Conservation (phyloP, 306 rosid species). For the Phaseolus lunatus region DNA sequence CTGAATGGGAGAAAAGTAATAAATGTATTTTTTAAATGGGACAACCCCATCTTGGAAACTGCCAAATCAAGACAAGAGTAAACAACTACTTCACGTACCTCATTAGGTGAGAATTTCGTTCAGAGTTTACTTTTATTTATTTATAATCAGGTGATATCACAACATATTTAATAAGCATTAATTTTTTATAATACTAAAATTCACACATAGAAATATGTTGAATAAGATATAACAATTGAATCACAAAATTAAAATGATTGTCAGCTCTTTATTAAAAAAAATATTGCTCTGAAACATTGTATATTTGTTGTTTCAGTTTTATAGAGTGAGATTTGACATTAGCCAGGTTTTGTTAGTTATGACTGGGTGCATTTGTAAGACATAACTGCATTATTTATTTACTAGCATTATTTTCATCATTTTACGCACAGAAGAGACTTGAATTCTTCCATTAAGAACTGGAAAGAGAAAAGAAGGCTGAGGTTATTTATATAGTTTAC, state of each 20-base stretch:
- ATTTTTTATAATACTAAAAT: background rate
- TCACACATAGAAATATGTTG: background rate
- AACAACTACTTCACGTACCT: background rate
- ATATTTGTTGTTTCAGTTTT: background rate
- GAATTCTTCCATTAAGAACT: constrained; percentile 6
- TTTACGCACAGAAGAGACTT: background rate
- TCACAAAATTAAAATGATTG: background rate
- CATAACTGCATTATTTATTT: background rate
- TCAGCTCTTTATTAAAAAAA: background rate
- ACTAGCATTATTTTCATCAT: background rate
- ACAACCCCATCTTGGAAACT: background rate
- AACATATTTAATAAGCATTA: background rate
- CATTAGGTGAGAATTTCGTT: background rate
- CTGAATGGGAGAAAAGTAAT: background rate
- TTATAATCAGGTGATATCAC: background rate
- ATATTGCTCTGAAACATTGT: too few species aligned
- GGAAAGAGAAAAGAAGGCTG: background rate
- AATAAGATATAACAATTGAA: background rate
- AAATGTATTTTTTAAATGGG: background rate
- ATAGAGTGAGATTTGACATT: background rate
- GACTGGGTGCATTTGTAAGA: background rate
- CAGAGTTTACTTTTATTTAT: background rate
- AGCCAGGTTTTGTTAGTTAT: background rate
- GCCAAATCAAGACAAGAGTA: background rate
- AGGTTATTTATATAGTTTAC: constrained; percentile 33